A percentile compares a stretch with the other conserved stretches of the same genome.
These are phyloP conservation scores for Solidago caesia DNA, from an alignment of 129 eudicot species.

Conservation along the genomic window DNA sequence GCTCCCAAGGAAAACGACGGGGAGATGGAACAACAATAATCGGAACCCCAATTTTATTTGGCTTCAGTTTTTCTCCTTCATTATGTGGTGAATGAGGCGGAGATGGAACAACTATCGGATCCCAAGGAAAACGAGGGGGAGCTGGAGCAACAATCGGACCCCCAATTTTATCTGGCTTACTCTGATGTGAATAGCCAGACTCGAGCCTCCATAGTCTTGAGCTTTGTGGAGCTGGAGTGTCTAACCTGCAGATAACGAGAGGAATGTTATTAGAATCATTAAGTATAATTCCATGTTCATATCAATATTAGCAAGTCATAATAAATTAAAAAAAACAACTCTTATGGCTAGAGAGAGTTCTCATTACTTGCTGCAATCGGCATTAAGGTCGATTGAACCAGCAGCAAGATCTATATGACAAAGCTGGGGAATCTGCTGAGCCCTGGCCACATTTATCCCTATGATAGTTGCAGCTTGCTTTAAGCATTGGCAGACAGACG, in stretches of 20 bases:
- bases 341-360: neutral
- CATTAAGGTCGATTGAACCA: conserved; percentile 27
- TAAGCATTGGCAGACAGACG: conserved; percentile 27
- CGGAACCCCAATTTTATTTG: neutral
- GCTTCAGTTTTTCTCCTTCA: conserved; percentile 18
- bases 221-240: conserved; percentile 5
- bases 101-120: conserved; percentile 69
- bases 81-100: conserved; percentile 12
- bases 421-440: conserved; percentile 33
- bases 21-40: neutral
- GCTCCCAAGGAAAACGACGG: conserved; percentile 46
- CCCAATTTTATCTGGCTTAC: neutral
- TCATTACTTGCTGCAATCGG: conserved; percentile 28
- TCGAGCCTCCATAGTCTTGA: neutral
- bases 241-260: conserved; percentile 12
- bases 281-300: neutral
- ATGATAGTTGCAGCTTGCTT: conserved; percentile 17
- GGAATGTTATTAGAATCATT: neutral
- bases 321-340: neutral
- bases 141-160: neutral
- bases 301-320: no score
- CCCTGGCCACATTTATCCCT: conserved; percentile 14
- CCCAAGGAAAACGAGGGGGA: conserved; percentile 28
- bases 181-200: neutral
- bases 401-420: conserved; percentile 25